A percentile compares a stretch with the other conserved stretches of the same genome.
Conservation (phyloP, 2,329 filamentous ascomycete species). For the Penicillium sp. region DNA sequence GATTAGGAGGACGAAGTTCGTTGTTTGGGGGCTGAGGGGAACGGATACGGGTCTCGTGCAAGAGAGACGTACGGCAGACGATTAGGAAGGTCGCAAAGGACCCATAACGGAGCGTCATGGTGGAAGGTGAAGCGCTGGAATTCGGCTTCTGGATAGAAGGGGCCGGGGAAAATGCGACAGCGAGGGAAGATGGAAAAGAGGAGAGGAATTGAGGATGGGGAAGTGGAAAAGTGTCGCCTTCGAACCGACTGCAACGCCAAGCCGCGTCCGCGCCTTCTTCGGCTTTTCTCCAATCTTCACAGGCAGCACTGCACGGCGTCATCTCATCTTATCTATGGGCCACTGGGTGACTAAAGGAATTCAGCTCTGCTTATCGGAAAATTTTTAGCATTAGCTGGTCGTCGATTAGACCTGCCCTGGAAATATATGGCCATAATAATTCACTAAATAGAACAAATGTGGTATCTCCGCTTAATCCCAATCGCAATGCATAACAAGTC, state of each 20-base stretch:
- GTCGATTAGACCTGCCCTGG: background rate
- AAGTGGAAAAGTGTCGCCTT: slow-evolving; percentile 16
- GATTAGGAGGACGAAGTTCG: slow-evolving; percentile 13
- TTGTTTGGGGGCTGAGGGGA: slow-evolving; percentile 8
- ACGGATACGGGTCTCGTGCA: slow-evolving; percentile 13
- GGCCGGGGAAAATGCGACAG: background rate
- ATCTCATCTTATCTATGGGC: background rate
- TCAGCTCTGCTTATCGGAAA: background rate
- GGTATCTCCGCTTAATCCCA: slow-evolving; percentile 40
- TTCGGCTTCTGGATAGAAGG: slow-evolving; percentile 2
- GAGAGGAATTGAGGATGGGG: slow-evolving; percentile 17
- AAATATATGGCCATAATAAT: slow-evolving; percentile 16
- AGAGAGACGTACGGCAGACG: slow-evolving; percentile 74
- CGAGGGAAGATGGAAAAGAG: background rate
- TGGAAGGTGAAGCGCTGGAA: slow-evolving; percentile 7
- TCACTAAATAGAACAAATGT: slow-evolving; percentile 26
- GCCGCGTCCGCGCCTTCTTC: slow-evolving; percentile 10
- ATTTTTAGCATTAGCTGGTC: background rate
- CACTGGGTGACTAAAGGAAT: background rate
- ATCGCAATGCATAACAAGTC: slow-evolving; percentile 37
- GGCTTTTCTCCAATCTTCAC: background rate
- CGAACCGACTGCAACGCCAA: slow-evolving; percentile 3
- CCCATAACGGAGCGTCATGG: slow-evolving; percentile 48
- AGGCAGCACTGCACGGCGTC: background rate
- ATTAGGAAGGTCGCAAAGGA: slow-evolving; percentile 98